Evolutionary conservation across 257 asterid genomes (phyloP), one percentile per base, ranked within the genome.

Genomic region (Solanum virginianum): DNA sequence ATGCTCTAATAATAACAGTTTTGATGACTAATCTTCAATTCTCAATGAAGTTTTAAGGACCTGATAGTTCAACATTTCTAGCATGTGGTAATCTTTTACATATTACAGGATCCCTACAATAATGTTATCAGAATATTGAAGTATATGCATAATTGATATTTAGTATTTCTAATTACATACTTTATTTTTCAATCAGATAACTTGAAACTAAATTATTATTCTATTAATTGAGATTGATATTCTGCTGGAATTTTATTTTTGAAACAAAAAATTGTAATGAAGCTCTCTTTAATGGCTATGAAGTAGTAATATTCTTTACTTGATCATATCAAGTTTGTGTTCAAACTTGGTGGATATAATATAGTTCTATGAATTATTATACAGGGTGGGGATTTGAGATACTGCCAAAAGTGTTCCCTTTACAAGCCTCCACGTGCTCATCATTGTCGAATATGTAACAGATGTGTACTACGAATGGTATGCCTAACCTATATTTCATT

Each of bases 341-440:
- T 62, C 17, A 14, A 87, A 41, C 70, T 87, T 88, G 45, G 41
- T 56, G 20, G 36, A 47, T 56, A 80, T 88, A 81, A 89, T 77
- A 17, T 13, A 55, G 85, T 80, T 59, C 65, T 3, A 54, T 68
- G 43, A 45, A 59, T 74, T 74, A 56, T 81, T 87, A 62, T 92
- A 92, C 94, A 96, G 98, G 97, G 97, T 86, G 97, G 98, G 70
- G 96, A 94, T 85, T 90, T 95, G 88, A 92, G 99, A 88, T 96
- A 90, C 90, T 96, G 99, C 89, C 98, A 96, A 77, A 96, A 96
- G 91, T 96, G 98, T 85, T 88, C 92, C 18, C 94, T 89, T 87
- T 87, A 94, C 87, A 96, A 96, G 94, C 98, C 99, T 72, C 98
- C 98, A 22, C 94, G 98, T 32, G 95, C 99, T 49, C 98, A 96